Percentiles rank a stretch among this genome's conserved stretches.
Evolutionary conservation across 2,329 filamentous ascomycete genomes (phyloP).

Genomic region (Stagonosporopsis vannaccii): DNA sequence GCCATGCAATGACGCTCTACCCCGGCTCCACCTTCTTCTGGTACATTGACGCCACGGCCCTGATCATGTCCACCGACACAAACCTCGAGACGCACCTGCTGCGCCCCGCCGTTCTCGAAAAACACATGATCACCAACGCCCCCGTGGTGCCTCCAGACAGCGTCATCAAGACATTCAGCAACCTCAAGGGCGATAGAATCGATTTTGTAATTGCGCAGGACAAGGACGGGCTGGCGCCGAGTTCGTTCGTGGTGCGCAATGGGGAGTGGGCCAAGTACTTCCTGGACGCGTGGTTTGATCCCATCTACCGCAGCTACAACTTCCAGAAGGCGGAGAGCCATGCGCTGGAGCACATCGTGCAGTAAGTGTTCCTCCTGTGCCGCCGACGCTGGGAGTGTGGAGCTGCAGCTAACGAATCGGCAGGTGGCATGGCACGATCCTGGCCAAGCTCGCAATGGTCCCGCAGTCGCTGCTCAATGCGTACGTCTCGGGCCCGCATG

Average conservation of each 20-base stretch:
- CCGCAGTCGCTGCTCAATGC: conserved; percentile 85
- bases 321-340: conserved; percentile 95
- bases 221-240: conserved; percentile 75
- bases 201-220: conserved; percentile 89
- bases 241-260: conserved; percentile 80
- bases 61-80: conserved; percentile 84
- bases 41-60: conserved; percentile 82
- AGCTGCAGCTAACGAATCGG: conserved; percentile 48
- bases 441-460: conserved; percentile 88
- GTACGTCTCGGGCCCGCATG: conserved; percentile 63
- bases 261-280: conserved; percentile 94
- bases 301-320: conserved; percentile 90
- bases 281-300: conserved; percentile 94
- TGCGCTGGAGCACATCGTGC: conserved; percentile 72
- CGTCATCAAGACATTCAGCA: conserved; percentile 91
- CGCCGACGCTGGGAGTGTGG: neutral
- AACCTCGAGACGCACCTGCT: conserved; percentile 77
- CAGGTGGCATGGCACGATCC: conserved; percentile 96
- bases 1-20: conserved; percentile 84
- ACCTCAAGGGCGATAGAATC: conserved; percentile 78
- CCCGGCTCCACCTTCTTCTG: conserved; percentile 83
- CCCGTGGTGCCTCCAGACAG: conserved; percentile 93
- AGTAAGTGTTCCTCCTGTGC: too few relatives aligned
- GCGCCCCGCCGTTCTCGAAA: conserved; percentile 70
- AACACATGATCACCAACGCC: conserved; percentile 81